A percentile compares a stretch with the other conserved stretches of the same genome.
Evolutionary conservation across 345 rosid species (phyloP).

Genomic region (Citrus sinensis): DNA sequence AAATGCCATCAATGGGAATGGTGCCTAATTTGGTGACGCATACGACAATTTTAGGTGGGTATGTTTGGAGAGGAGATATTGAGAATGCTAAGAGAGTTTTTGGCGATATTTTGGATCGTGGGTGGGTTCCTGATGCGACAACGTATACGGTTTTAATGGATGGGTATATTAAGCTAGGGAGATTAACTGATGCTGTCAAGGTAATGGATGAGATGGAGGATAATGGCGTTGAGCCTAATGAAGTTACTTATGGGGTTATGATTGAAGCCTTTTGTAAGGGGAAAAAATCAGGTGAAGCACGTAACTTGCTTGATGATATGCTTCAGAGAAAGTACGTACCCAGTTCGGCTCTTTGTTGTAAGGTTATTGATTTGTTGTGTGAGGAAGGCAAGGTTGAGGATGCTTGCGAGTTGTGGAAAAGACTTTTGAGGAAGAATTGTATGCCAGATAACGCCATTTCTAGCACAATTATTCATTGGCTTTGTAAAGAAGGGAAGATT

Average conservation of each 20-base stretch:
- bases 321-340: conserved; percentile 63
- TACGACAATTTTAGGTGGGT: conserved; percentile 76
- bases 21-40: conserved; percentile 71
- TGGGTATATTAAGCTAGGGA: conserved; percentile 71
- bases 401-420: conserved; percentile 71
- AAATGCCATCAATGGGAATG: conserved; percentile 81
- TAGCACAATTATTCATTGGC: conserved; percentile 86
- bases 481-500: conserved; percentile 66
- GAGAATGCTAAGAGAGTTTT: conserved; percentile 57
- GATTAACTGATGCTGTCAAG: conserved; percentile 66
- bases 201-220: conserved; percentile 91
- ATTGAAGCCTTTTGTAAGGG: conserved; percentile 65
- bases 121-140: conserved; percentile 83
- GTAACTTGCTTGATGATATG: conserved; percentile 69
- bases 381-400: conserved; percentile 63
- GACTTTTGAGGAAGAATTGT: conserved; percentile 66
- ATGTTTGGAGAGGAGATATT: conserved; percentile 66
- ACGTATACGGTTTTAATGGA: conserved; percentile 70
- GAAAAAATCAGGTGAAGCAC: conserved; percentile 67
- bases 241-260: conserved; percentile 50
- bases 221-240: conserved; percentile 36
- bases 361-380: conserved; percentile 68
- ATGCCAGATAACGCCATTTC: conserved; percentile 70
- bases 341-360: conserved; percentile 67
- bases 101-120: conserved; percentile 59